Percentiles rank a stretch among this genome's conserved stretches.
These are phyloP conservation scores for Neurospora sp. DNA, from an alignment of 495 filamentous ascomycete genomes.

Conservation along the genomic window DNA sequence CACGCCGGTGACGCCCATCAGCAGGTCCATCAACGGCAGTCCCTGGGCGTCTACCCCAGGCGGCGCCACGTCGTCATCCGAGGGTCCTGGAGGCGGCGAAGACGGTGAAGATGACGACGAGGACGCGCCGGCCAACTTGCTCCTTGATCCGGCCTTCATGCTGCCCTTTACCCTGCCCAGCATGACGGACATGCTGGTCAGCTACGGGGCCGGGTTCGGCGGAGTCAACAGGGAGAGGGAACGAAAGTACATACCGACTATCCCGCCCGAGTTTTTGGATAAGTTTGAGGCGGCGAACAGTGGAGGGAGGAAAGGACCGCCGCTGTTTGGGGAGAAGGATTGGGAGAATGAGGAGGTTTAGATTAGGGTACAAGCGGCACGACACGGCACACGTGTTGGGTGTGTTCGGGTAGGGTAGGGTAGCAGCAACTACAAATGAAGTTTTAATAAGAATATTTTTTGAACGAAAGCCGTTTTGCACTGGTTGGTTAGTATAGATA, in stretches of 20 bases:
- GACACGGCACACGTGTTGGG: neutral
- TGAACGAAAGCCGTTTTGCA: no score
- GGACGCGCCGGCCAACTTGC: constrained; percentile 55
- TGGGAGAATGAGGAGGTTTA: constrained; percentile 43
- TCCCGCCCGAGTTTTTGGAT: constrained; percentile 85
- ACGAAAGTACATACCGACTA: constrained; percentile 91
- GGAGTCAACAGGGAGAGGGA: constrained; percentile 86
- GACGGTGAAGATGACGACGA: constrained; percentile 42
- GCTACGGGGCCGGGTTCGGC: constrained; percentile 88
- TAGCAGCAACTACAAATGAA: neutral
- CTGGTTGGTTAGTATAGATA: neutral
- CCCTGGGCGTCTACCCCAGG: constrained; percentile 25
- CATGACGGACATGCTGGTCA: constrained; percentile 93
- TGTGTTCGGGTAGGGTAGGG: neutral
- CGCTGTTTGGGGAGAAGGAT: constrained; percentile 37
- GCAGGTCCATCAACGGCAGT: constrained; percentile 9
- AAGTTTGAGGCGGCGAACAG: constrained; percentile 61
- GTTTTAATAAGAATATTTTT: neutral
- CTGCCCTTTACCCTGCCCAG: constrained; percentile 90
- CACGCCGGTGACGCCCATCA: neutral
- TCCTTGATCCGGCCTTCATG: constrained; percentile 84
- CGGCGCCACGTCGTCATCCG: neutral
- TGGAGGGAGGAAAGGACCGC: constrained; percentile 21
- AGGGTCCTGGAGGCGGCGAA: constrained; percentile 15
- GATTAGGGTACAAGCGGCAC: constrained; percentile 18